Evolutionary conservation across 1,284 basidiomycete species (phyloP).

Genomic region (Cystobasidiaceae sp.): DNA sequence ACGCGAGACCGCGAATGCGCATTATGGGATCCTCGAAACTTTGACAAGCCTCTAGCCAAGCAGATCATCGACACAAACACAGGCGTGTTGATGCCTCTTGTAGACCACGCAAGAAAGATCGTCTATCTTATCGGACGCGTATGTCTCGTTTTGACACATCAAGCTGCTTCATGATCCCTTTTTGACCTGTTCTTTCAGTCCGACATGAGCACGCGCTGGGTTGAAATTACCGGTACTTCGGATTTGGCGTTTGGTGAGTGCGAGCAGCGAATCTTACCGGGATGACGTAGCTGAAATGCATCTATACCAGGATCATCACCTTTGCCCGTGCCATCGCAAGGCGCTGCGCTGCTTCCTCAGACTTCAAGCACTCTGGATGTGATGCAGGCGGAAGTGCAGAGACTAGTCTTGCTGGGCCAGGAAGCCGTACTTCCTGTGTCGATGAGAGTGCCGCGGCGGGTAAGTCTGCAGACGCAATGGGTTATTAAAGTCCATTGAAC

Average conservation of each 20-base stretch:
- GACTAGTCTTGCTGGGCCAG: slow-evolving; percentile 47
- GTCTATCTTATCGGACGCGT: slow-evolving; percentile 47
- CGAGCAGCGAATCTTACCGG: not conserved
- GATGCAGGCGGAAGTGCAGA: slow-evolving; percentile 50
- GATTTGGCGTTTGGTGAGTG: slow-evolving; percentile 45
- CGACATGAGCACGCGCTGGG: slow-evolving; percentile 49
- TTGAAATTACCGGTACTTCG: slow-evolving; percentile 46
- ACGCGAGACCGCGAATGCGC: slow-evolving; percentile 38
- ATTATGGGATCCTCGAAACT: slow-evolving; percentile 37
- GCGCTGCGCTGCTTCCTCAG: slow-evolving; percentile 44
- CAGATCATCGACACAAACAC: slow-evolving; percentile 48
- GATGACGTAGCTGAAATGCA: not conserved
- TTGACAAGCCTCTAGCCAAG: slow-evolving; percentile 40
- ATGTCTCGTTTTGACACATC: not conserved
- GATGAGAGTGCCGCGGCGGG: slow-evolving; percentile 48
- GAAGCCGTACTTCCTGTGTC: slow-evolving; percentile 48
- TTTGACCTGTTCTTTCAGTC: slow-evolving; percentile 36
- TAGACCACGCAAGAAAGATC: slow-evolving; percentile 48
- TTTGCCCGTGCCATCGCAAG: slow-evolving; percentile 43
- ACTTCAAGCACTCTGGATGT: slow-evolving; percentile 46
- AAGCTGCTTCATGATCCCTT: not conserved
- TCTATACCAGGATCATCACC: slow-evolving; percentile 39
- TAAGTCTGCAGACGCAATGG: not conserved
- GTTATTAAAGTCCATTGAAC: not conserved
- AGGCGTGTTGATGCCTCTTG: slow-evolving; percentile 46